Base-by-base conservation (phyloP, 2,329 filamentous ascomycete species). In the Graphilbum ipis-grandicollis region DNA sequence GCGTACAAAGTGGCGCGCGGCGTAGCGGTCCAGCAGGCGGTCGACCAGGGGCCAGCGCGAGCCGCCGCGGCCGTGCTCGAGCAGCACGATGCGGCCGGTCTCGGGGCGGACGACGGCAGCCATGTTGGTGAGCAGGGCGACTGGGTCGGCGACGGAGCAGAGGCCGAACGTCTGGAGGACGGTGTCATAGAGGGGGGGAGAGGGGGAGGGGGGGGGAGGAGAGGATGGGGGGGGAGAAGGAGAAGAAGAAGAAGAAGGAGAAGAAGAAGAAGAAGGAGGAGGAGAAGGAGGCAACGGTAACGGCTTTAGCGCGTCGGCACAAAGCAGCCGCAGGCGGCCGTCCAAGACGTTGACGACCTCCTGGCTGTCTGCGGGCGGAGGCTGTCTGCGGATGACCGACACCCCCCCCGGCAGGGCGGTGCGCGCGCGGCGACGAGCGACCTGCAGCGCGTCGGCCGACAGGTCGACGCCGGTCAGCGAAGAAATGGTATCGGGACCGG, bases 391-490 rank as follows among this genome's bases (percentile, higher is more conserved):
- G 26, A 70, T 56, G 7, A 56, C 47, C 17, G 50, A 52, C 7
- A 47, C 37, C 33, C 61, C 52, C 4, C 57, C 55, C 0, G 65
- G 55, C 33, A 65, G 50, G 22, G 52, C 41, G 38, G 59, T 50
- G 31, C 59, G 55, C 22, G 75, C 59, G 34, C 70, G 65, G 21
- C 57, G 57, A 21, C 69, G 59, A 14, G 72, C 66, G 18, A 77
- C 59, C 39, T 66, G 63, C 3, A 78, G 55, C 66, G 77, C 75
- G 37, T 71, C 63, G 19, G 56, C 57, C 12, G 68, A 71, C 36
- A 75, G 70, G 46, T 77, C 73, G 10, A 77, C 55, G 19, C 70
- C 73, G 1, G 73, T 77, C 44, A 72, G 75, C 36, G 67, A 70
- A 3, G 60, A 53, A 10, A 77, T 42, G 15, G 12, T 7, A 15